Percentiles rank a stretch among this genome's conserved stretches.
phyloP scores from a whole-genome alignment of 2,329 filamentous ascomycete genomes.

The Arthroderma sp. region DNA sequence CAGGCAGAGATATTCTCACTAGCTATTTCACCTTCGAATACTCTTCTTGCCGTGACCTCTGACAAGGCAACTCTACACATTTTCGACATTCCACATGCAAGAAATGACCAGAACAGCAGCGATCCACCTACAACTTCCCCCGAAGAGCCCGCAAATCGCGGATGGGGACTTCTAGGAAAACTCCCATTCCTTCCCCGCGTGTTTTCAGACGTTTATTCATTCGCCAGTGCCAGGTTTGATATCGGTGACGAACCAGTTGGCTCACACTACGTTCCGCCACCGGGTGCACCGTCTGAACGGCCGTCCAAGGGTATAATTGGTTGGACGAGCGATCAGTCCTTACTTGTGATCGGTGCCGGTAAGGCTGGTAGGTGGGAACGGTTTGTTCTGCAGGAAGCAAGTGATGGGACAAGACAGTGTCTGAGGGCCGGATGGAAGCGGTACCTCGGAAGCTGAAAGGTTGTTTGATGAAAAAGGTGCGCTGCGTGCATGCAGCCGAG shows the following conservation, averaged over 20 bases:
- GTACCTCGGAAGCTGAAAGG: conserved; percentile 45
- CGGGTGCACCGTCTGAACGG: conserved; percentile 42
- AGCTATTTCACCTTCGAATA: conserved; percentile 70
- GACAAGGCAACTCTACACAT: conserved; percentile 95
- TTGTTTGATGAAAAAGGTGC: not conserved
- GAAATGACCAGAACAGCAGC: conserved; percentile 24
- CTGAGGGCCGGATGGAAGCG: conserved; percentile 70
- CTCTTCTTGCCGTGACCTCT: conserved; percentile 76
- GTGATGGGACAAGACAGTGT: conserved; percentile 55
- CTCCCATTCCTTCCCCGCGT: conserved; percentile 74
- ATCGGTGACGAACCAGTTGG: conserved; percentile 57
- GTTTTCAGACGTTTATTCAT: conserved; percentile 83
- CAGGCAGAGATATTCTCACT: conserved; percentile 77
- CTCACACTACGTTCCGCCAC: conserved; percentile 37
- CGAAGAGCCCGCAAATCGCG: conserved; percentile 45
- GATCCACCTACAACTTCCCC: conserved; percentile 15
- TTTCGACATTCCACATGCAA: conserved; percentile 60
- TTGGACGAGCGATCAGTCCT: conserved; percentile 63
- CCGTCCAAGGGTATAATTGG: conserved; percentile 75
- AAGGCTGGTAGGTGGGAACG: conserved; percentile 78
- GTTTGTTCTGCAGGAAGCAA: conserved; percentile 58
- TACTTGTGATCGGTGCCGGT: conserved; percentile 69
- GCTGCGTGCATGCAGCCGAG: not conserved
- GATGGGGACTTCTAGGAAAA: conserved; percentile 76
- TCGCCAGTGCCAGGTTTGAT: conserved; percentile 68